phyloP scores from a whole-genome alignment of 2,329 filamentous ascomycete genomes.

The Xylariaceae sp. region DNA sequence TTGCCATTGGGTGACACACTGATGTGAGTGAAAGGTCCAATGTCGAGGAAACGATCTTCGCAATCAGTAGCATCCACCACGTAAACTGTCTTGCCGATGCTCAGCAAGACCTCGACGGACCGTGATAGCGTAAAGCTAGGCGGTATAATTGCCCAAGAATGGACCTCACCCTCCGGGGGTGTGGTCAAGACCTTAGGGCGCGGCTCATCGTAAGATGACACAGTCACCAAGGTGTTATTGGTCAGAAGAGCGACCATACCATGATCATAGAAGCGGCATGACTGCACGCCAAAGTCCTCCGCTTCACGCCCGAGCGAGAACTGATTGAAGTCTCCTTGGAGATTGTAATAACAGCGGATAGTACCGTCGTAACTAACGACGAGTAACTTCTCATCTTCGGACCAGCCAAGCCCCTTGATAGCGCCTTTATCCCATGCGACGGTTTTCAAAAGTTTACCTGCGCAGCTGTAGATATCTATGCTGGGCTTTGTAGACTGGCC shows the following conservation, averaged over 20 bases:
- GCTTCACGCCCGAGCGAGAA: slow-evolving; percentile 88
- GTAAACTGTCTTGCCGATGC: slow-evolving; percentile 78
- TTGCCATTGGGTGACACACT: slow-evolving; percentile 87
- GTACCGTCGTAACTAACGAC: slow-evolving; percentile 86
- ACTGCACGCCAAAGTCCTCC: slow-evolving; percentile 80
- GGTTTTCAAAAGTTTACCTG: slow-evolving; percentile 79
- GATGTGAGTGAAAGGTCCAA: slow-evolving; percentile 88
- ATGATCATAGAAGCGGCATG: slow-evolving; percentile 86
- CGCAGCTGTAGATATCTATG: slow-evolving; percentile 92
- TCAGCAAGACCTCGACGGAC: slow-evolving; percentile 87
- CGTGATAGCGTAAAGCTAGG: slow-evolving; percentile 85
- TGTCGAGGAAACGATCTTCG: slow-evolving; percentile 85
- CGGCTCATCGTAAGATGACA: slow-evolving; percentile 88
- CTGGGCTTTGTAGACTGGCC: slow-evolving; percentile 69
- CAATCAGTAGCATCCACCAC: slow-evolving; percentile 85
- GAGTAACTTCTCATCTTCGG: slow-evolving; percentile 87
- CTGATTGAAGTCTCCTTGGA: slow-evolving; percentile 93
- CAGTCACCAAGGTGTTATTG: slow-evolving; percentile 81
- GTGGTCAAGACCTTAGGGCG: slow-evolving; percentile 77
- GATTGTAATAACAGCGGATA: slow-evolving; percentile 82
- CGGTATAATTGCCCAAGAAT: slow-evolving; percentile 85
- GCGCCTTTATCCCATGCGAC: slow-evolving; percentile 89
- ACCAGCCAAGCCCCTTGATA: slow-evolving; percentile 90
- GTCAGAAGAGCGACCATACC: slow-evolving; percentile 91
- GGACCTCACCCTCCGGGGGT: slow-evolving; percentile 72